Conservation (phyloP, 495 filamentous ascomycete species). For the Rostrohypoxylon terebratum region DNA sequence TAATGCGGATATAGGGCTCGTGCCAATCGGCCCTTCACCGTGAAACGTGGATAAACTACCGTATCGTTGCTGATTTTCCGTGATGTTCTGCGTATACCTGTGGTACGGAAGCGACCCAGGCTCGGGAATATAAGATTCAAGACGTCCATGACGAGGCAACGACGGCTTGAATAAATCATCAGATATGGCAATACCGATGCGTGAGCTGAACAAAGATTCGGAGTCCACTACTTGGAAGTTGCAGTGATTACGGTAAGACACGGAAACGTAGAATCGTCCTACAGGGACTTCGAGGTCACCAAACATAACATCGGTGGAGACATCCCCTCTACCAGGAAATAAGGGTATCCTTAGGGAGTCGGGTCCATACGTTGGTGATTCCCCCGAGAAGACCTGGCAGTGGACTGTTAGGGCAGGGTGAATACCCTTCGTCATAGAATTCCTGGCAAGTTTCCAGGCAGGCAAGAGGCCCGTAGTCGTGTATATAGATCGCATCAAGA, state of each 20-base stretch:
- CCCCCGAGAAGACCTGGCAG: slow-evolving; percentile 78
- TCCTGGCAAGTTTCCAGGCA: slow-evolving; percentile 85
- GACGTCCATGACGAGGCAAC: slow-evolving; percentile 57
- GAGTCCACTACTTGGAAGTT: slow-evolving; percentile 92
- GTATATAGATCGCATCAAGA: slow-evolving; percentile 94
- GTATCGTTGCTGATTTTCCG: slow-evolving; percentile 83
- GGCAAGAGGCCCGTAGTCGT: slow-evolving; percentile 84
- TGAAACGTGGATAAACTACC: slow-evolving; percentile 95
- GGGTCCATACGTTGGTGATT: slow-evolving; percentile 60
- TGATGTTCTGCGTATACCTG: slow-evolving; percentile 59
- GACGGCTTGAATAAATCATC: slow-evolving; percentile 88
- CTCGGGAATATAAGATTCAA: slow-evolving; percentile 61
- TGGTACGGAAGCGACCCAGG: slow-evolving; percentile 79
- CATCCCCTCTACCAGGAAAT: slow-evolving; percentile 71
- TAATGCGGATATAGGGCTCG: slow-evolving; percentile 89
- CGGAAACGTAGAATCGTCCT: slow-evolving; percentile 82
- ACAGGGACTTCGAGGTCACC: slow-evolving; percentile 85
- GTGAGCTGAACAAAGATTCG: slow-evolving; percentile 91
- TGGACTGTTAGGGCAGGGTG: slow-evolving; percentile 75
- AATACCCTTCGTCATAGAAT: slow-evolving; percentile 72
- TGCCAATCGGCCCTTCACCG: slow-evolving; percentile 77
- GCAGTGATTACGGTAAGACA: slow-evolving; percentile 86
- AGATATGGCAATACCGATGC: slow-evolving; percentile 88
- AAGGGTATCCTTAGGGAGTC: slow-evolving; percentile 81
- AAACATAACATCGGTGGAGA: slow-evolving; percentile 81